phyloP scores from a whole-genome alignment of 306 rosid species.

The Vigna unguiculata region DNA sequence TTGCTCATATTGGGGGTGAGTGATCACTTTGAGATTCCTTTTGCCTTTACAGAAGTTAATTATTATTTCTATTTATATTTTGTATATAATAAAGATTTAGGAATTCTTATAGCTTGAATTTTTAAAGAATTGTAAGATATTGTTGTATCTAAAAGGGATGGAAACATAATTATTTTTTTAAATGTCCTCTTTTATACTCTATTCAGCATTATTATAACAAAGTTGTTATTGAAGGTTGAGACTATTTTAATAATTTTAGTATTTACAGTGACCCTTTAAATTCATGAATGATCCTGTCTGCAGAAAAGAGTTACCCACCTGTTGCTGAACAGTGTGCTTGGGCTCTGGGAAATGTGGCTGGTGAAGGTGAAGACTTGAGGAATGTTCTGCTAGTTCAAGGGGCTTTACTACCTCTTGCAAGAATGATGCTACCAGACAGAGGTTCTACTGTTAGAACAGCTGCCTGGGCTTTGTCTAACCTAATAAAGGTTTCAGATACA shows the following conservation, averaged over 20 bases:
- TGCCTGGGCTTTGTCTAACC: conserved; percentile 98
- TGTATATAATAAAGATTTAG: conserved; percentile 25
- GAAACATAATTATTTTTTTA: conserved; percentile 24
- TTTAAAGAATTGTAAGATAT: conserved; percentile 28
- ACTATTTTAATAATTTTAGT: conserved; percentile 38
- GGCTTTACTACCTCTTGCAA: conserved; percentile 88
- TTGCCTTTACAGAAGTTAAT: conserved; percentile 21
- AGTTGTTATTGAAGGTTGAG: conserved; percentile 38
- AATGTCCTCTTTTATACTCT: conserved; percentile 26
- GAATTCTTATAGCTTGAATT: conserved; percentile 24
- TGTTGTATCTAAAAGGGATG: conserved; percentile 35
- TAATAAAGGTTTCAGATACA: conserved; percentile 79
- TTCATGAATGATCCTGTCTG: conserved; percentile 43
- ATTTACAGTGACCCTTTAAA: conserved; percentile 35
- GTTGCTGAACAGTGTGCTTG: conserved; percentile 98
- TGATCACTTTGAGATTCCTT: conserved; percentile 45
- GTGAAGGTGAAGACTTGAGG: conserved; percentile 94
- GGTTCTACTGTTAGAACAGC: conserved; percentile 94
- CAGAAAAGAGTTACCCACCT: conserved; percentile 86
- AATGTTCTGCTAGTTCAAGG: conserved; percentile 85
- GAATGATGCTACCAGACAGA: conserved; percentile 86
- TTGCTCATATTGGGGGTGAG: conserved; percentile 97
- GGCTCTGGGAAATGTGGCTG: conserved; percentile 97
- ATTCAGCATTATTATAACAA: conserved; percentile 18
- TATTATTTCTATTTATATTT: conserved; percentile 12